These are phyloP conservation scores for Aspergillus sp. DNA, from an alignment of 2,329 filamentous ascomycete species.

Conservation along the genomic window DNA sequence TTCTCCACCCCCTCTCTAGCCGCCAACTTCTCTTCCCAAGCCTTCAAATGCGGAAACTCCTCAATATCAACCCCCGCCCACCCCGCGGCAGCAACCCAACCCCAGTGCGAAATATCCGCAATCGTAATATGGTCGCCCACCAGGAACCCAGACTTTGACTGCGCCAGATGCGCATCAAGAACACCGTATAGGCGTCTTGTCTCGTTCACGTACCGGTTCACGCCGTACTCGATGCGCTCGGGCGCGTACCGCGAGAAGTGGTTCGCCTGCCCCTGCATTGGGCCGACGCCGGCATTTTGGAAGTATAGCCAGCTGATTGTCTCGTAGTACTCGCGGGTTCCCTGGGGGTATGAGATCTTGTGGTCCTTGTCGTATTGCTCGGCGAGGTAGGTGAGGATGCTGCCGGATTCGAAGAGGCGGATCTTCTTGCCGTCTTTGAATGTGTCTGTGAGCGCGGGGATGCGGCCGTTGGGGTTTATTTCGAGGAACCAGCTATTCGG, in stretches of 20 bases:
- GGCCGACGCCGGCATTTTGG: conserved; percentile 77
- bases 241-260: conserved; percentile 83
- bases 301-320: conserved; percentile 76
- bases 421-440: conserved; percentile 72
- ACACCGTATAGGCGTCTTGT: conserved; percentile 78
- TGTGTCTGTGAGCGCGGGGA: conserved; percentile 81
- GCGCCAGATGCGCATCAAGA: conserved; percentile 67
- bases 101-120: conserved; percentile 78
- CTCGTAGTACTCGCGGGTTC: conserved; percentile 74
- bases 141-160: conserved; percentile 52
- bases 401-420: conserved; percentile 77
- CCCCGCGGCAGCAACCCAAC: conserved; percentile 66
- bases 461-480: conserved; percentile 92
- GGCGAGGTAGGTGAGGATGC: conserved; percentile 80
- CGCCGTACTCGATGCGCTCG: conserved; percentile 77
- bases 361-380: conserved; percentile 78
- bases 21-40: conserved; percentile 73
- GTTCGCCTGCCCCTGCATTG: conserved; percentile 83
- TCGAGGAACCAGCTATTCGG: conserved; percentile 70
- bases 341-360: conserved; percentile 77
- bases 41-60: conserved; percentile 73
- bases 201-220: conserved; percentile 80
- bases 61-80: conserved; percentile 68
- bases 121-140: conserved; percentile 49
- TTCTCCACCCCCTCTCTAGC: conserved; percentile 71